Evolutionary conservation across 2,329 filamentous ascomycete genomes (phyloP).

Genomic region (Beauveria australis): DNA sequence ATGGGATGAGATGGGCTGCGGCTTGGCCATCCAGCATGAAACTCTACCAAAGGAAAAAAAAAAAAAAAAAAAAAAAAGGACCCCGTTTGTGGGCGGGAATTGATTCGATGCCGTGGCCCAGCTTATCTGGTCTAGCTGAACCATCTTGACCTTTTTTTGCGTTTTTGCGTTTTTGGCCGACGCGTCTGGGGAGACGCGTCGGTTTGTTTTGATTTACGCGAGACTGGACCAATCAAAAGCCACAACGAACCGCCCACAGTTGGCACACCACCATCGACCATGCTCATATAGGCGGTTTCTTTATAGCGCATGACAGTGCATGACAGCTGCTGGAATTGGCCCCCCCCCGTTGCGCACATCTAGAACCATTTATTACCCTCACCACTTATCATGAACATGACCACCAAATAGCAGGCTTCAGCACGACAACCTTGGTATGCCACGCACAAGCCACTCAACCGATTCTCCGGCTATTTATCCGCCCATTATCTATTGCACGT

Average conservation of each 20-base stretch:
- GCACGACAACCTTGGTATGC: neutral
- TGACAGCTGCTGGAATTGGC: neutral
- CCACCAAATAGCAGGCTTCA: neutral
- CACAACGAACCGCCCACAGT: neutral
- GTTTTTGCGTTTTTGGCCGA: neutral
- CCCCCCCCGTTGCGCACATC: no score
- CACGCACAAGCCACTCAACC: neutral
- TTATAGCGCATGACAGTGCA: neutral
- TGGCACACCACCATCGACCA: neutral
- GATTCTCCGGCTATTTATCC: neutral
- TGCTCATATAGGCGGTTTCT: no score
- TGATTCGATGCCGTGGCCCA: neutral
- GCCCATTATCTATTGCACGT: neutral
- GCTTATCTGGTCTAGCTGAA: neutral
- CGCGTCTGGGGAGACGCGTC: conserved; percentile 12
- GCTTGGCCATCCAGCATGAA: neutral
- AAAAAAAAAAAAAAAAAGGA: neutral
- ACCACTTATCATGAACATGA: no score
- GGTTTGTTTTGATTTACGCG: conserved; percentile 11
- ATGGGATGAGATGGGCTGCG: neutral
- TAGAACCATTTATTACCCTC: no score
- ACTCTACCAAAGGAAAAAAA: neutral
- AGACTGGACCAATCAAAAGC: conserved; percentile 7
- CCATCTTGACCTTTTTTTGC: neutral
- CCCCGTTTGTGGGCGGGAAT: conserved; percentile 1